Evolutionary conservation across 169 alveolate genomes (phyloP).

Genomic region (Plasmodium inui): DNA sequence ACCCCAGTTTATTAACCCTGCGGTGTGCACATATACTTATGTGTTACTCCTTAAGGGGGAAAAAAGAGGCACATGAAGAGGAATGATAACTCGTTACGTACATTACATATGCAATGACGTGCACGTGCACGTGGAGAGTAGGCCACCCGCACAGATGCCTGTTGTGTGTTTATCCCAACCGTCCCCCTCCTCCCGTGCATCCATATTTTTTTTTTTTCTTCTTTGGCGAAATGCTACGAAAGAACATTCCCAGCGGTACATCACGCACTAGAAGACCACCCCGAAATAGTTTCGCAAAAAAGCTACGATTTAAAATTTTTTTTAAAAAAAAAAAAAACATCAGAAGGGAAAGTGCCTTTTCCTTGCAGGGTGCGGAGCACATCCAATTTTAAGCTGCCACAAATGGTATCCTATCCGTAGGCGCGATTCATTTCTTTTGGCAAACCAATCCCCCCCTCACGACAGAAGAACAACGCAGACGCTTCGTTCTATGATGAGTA

Average conservation of each 20-base stretch:
- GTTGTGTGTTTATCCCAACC: neutral
- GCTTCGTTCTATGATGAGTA: conserved; percentile 41
- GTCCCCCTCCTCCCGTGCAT: neutral
- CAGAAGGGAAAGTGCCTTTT: neutral
- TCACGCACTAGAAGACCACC: neutral
- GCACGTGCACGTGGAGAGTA: neutral
- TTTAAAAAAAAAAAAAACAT: neutral
- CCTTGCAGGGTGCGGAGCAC: neutral
- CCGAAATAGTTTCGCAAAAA: neutral
- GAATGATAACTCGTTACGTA: neutral
- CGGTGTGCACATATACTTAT: neutral
- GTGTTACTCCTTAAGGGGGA: neutral
- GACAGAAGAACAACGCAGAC: neutral
- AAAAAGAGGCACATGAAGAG: neutral
- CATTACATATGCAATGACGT: neutral
- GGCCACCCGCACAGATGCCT: neutral
- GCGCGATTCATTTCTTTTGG: neutral
- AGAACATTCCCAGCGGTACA: neutral
- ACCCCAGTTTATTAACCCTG: neutral
- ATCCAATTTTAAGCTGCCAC: neutral
- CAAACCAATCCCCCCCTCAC: neutral
- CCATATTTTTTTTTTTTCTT: neutral
- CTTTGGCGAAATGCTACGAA: neutral
- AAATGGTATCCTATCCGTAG: neutral
- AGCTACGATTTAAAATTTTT: neutral